Conservation (phyloP, 225 moss, liverwort and hornwort species). For the Sphagnum tenellum region DNA sequence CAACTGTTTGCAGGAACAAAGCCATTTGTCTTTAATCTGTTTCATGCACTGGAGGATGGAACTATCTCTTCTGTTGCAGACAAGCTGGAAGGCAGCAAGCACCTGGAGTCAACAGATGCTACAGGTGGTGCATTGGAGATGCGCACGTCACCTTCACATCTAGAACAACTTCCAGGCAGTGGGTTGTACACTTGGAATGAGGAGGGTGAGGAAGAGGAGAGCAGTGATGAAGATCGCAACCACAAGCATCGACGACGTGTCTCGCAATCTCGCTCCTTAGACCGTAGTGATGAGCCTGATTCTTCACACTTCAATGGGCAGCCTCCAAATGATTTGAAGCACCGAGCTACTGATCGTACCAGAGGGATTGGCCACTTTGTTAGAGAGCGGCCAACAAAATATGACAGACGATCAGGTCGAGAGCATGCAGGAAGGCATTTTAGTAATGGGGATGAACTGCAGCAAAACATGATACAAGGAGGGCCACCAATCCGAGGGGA, state of each 20-base stretch:
- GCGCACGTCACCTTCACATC: slow-evolving; percentile 63
- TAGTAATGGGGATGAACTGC: slow-evolving; percentile 53
- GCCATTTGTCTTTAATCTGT: slow-evolving; percentile 77
- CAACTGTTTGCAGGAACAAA: slow-evolving; percentile 52
- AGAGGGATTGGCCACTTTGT: slow-evolving; percentile 51
- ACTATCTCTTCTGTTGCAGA: slow-evolving; percentile 73
- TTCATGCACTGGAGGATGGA: slow-evolving; percentile 93
- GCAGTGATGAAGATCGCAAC: slow-evolving; percentile 91
- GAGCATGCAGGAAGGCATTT: slow-evolving; percentile 73
- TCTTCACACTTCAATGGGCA: slow-evolving; percentile 49
- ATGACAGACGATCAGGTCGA: slow-evolving; percentile 66
- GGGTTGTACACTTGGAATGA: slow-evolving; percentile 58
- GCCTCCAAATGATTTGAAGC: slow-evolving; percentile 51
- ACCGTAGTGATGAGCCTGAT: slow-evolving; percentile 64
- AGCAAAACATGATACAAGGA: slow-evolving; percentile 52
- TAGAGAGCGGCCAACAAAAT: slow-evolving; percentile 59
- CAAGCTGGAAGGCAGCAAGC: slow-evolving; percentile 78
- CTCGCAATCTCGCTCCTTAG: slow-evolving; percentile 79
- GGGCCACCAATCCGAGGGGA: slow-evolving; percentile 70
- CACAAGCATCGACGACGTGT: slow-evolving; percentile 95
- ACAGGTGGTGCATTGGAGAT: slow-evolving; percentile 43
- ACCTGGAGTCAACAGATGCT: slow-evolving; percentile 42
- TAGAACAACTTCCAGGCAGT: slow-evolving; percentile 65
- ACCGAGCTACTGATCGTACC: slow-evolving; percentile 46
- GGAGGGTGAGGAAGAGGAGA: slow-evolving; percentile 78